Base-by-base conservation (phyloP, 805 yeast genomes). In the Suhomyces faveliae region DNA sequence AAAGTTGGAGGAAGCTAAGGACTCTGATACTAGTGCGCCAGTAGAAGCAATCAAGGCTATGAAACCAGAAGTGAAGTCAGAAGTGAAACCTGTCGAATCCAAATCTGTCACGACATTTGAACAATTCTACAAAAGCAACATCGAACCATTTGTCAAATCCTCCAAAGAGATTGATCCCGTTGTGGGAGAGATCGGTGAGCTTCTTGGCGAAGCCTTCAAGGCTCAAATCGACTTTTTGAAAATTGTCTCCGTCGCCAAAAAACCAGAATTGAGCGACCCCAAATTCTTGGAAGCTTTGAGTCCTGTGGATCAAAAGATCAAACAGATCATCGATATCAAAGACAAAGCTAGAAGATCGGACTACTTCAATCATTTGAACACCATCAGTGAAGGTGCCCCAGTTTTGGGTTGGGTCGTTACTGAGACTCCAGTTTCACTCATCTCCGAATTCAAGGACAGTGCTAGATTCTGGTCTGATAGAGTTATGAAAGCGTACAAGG, bases 401-500 rank as follows among this genome's bases (percentile, higher is more conserved):
- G 89, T 87, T 5, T 74, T 91, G 46, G 96, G 96, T 20, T 94
- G 99, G 99, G 79, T 92, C 52, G 81, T 88, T 15, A 79, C 80
- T 5, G 80, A 77, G 3, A 82, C 89, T 4, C 96, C 97, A 1
- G 80, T 86, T 12, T 80, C 89, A 0, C 79, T 76, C 54, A 78
- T 94, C 48, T 80, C 86, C 3, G 97, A 91, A 54, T 87, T 84
- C 69, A 87, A 85, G 62, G 99, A 94, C 61, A 82, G 95, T 17
- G 87, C 96, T 29, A 92, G 86, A 64, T 94, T 94, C 70, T 94
- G 97, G 90, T 80, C 96, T 9, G 91, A 94, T 70, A 81, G 96
- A 58, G 85, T 92, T 38, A 69, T 91, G 64, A 91, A 91, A 68
- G 96, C 89, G 51, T 83, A 71, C 71, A 89, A 80, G 67, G 96